Conservation (phyloP, 1,284 basidiomycete species). For the Ganoderma boninense region DNA sequence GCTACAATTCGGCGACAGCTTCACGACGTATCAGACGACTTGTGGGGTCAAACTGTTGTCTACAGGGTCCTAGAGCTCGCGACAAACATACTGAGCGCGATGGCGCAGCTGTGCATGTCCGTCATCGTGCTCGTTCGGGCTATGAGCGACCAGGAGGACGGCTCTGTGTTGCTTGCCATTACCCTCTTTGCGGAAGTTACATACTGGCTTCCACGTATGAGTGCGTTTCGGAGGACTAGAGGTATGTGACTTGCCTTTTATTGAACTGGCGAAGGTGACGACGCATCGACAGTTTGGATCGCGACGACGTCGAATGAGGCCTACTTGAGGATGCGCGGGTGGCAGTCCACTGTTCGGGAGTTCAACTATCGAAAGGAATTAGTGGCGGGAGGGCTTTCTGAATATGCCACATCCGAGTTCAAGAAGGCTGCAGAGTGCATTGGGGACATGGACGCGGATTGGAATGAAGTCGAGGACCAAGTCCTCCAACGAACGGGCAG, state of each 20-base stretch:
- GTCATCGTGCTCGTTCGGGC: conserved; percentile 65
- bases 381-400: conserved; percentile 69
- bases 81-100: conserved; percentile 51
- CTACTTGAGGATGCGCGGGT: conserved; percentile 68
- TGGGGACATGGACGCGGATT: conserved; percentile 9
- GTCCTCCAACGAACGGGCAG: background rate
- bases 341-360: conserved; percentile 61
- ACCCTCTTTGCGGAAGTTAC: conserved; percentile 48
- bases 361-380: conserved; percentile 74
- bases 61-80: conserved; percentile 63
- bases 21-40: conserved; percentile 57
- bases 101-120: conserved; percentile 63
- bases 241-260: too few relatives aligned
- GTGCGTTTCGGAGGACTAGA: conserved; percentile 1
- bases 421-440: conserved; percentile 11
- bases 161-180: conserved; percentile 61
- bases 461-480: conserved; percentile 8
- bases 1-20: conserved; percentile 73
- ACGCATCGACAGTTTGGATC: conserved; percentile 65
- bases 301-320: conserved; percentile 72
- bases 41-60: conserved; percentile 48
- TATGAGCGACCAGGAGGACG: conserved; percentile 66
- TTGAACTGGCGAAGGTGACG: too few relatives aligned
- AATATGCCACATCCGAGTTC: conserved; percentile 52
- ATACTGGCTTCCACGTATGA: conserved; percentile 21